phyloP scores from a whole-genome alignment of 352 stramenopile species.

The Pythium phragmiticola region DNA sequence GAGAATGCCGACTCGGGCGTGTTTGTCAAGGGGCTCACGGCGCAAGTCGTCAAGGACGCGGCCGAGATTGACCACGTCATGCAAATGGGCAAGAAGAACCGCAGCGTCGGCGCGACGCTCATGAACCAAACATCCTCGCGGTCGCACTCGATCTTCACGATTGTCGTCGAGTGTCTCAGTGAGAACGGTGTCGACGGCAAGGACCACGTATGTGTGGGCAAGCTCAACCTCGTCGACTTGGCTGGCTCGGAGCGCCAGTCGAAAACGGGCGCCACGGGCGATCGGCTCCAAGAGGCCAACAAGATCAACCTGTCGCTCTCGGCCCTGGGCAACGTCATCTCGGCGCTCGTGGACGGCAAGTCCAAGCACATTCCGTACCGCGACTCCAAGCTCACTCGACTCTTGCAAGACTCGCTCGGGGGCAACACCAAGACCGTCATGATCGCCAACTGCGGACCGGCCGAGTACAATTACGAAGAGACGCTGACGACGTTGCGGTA shows the following conservation, averaged over 20 bases:
- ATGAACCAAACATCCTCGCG: slow-evolving; percentile 98
- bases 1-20: slow-evolving; percentile 91
- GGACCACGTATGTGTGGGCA: slow-evolving; percentile 93
- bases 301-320: slow-evolving; percentile 81
- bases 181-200: slow-evolving; percentile 63
- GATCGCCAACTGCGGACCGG: slow-evolving; percentile 96
- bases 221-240: slow-evolving; percentile 93
- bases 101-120: slow-evolving; percentile 92
- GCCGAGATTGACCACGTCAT: slow-evolving; percentile 93
- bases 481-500: slow-evolving; percentile 94
- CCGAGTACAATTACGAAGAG: slow-evolving; percentile 98
- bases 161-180: slow-evolving; percentile 93
- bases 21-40: slow-evolving; percentile 87
- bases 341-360: slow-evolving; percentile 83
- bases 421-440: slow-evolving; percentile 99
- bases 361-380: slow-evolving; percentile 90
- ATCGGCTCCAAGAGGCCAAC: slow-evolving; percentile 75
- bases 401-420: slow-evolving; percentile 96
- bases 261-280: slow-evolving; percentile 71
- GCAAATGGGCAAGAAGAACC: slow-evolving; percentile 93
- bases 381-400: slow-evolving; percentile 96
- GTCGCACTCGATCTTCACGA: slow-evolving; percentile 97
- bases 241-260: slow-evolving; percentile 71
- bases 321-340: slow-evolving; percentile 84
- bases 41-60: slow-evolving; percentile 86